Conservation (phyloP, 164 flowering plant species). For the Nelumbo lutea region DNA sequence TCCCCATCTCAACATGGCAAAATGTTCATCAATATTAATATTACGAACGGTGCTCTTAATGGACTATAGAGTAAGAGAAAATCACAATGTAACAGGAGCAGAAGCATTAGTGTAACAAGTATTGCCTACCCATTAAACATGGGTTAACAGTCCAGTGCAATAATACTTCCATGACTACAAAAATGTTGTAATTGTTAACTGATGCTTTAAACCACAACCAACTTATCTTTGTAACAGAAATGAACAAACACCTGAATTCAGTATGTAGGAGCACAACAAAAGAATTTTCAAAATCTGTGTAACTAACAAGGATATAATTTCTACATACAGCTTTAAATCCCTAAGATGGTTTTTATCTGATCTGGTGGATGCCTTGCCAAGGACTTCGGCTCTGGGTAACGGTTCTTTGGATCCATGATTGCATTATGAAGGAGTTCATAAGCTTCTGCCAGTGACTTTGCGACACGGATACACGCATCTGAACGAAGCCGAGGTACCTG, state of each 20-base stretch:
- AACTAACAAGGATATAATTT: not conserved
- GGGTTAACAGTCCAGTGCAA: not conserved
- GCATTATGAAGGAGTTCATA: constrained; percentile 72
- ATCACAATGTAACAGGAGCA: no score
- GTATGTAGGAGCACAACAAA: not conserved
- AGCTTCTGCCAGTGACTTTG: constrained; percentile 64
- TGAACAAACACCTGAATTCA: not conserved
- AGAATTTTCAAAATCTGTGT: not conserved
- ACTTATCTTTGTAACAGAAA: not conserved
- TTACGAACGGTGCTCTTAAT: no score
- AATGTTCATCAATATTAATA: no score
- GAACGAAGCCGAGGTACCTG: constrained; percentile 81
- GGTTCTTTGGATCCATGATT: constrained; percentile 69
- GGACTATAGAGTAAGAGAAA: no score
- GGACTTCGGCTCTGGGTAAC: constrained; percentile 82
- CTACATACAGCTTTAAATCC: constrained; percentile 40
- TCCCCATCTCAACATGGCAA: no score
- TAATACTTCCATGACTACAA: not conserved
- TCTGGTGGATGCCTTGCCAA: constrained; percentile 92
- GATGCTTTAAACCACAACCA: not conserved
- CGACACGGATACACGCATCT: constrained; percentile 58
- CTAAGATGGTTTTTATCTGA: constrained; percentile 88
- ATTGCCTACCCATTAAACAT: not conserved
- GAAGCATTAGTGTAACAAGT: no score
- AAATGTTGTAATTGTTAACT: not conserved